phyloP scores from a whole-genome alignment of 2,329 filamentous ascomycete genomes.

The Fusarium austroafricanum region DNA sequence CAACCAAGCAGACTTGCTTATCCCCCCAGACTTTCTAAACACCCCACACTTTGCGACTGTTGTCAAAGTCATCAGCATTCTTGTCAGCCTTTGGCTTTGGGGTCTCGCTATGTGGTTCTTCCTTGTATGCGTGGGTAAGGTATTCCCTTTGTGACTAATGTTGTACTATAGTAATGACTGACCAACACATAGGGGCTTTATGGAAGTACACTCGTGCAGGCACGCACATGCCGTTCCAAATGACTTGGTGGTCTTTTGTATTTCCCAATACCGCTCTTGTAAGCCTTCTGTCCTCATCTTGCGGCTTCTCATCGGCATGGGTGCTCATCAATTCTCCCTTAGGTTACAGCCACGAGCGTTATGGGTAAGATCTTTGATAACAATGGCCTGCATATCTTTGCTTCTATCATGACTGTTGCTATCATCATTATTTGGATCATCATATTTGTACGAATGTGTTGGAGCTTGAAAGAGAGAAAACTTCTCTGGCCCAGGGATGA shows the following conservation, averaged over 20 bases:
- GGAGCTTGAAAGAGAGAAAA: constrained; percentile 72
- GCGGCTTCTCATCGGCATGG: background rate
- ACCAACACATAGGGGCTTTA: constrained; percentile 60
- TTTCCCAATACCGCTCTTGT: constrained; percentile 82
- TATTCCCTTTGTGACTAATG: no score
- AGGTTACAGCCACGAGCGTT: constrained; percentile 76
- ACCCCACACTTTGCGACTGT: constrained; percentile 57
- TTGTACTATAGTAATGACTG: no score
- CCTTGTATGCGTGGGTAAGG: constrained; percentile 74
- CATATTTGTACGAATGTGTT: constrained; percentile 77
- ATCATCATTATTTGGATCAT: constrained; percentile 75
- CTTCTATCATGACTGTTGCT: constrained; percentile 73
- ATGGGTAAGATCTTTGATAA: constrained; percentile 72
- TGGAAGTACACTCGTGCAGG: constrained; percentile 71
- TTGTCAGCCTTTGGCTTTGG: constrained; percentile 83
- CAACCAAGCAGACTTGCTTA: constrained; percentile 55
- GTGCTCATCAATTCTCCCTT: background rate
- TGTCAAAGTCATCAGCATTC: constrained; percentile 63
- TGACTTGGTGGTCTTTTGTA: constrained; percentile 88
- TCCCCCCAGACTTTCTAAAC: constrained; percentile 58
- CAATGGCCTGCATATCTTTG: constrained; percentile 71
- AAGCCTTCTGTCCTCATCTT: constrained; percentile 12
- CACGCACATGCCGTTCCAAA: constrained; percentile 77
- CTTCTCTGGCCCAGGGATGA: constrained; percentile 80
- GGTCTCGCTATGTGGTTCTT: constrained; percentile 88